Evolutionary conservation across 140 eudicot species (phyloP).

Genomic region (Bidens hawaiensis): DNA sequence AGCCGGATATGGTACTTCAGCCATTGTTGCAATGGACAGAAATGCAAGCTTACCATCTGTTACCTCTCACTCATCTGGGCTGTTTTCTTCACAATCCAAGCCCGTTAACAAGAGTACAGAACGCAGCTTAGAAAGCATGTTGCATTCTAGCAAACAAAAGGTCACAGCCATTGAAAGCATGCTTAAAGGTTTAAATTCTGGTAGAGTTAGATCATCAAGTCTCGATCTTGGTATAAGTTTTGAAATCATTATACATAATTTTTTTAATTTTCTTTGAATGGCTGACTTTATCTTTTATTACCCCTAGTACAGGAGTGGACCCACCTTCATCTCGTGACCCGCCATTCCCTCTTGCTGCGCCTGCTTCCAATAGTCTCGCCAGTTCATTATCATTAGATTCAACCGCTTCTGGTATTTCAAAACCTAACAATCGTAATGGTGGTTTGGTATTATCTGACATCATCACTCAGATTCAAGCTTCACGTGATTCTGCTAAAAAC

Average conservation of each 20-base stretch:
- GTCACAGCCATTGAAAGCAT: conserved; percentile 96
- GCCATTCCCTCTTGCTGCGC: conserved; percentile 92
- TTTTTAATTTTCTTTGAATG: conserved; percentile 24
- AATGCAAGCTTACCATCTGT: conserved; percentile 61
- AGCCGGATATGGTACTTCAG: conserved; percentile 96
- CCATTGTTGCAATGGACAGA: conserved; percentile 99
- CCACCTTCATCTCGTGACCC: conserved; percentile 99
- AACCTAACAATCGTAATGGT: conserved; percentile 63
- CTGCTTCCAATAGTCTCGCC: conserved; percentile 78
- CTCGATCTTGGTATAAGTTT: conserved; percentile 69
- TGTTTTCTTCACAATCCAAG: conserved; percentile 68
- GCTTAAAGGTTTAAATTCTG: conserved; percentile 90
- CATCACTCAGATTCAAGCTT: conserved; percentile 88
- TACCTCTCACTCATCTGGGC: conserved; percentile 68
- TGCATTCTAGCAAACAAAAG: conserved; percentile 92
- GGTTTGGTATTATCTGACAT: conserved; percentile 72
- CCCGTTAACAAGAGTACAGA: conserved; percentile 52
- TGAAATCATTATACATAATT: background rate
- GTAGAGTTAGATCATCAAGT: conserved; percentile 81
- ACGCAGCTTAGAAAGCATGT: conserved; percentile 87
- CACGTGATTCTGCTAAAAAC: conserved; percentile 63
- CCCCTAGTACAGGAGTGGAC: conserved; percentile 98
- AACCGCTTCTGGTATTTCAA: conserved; percentile 41
- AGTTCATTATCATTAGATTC: conserved; percentile 57
- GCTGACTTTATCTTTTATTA: conserved; percentile 39